A percentile compares a stretch with the other conserved stretches of the same genome.
Evolutionary conservation across 2,329 filamentous ascomycete genomes (phyloP).

Genomic region (Talaromyces pinophilus): DNA sequence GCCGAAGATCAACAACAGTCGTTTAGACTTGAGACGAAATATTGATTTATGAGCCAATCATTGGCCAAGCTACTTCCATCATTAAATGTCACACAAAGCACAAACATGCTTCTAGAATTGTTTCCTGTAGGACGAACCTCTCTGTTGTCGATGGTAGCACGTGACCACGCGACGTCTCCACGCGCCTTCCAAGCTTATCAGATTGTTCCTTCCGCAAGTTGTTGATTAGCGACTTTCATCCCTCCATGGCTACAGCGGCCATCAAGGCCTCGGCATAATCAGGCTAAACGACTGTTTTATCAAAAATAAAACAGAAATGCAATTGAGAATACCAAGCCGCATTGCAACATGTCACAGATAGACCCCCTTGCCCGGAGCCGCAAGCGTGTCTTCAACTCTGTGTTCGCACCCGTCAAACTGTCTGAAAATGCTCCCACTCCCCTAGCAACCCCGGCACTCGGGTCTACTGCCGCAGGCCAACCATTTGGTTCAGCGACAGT

Average conservation of each 20-base stretch:
- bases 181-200: conserved; percentile 3
- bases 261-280: not conserved
- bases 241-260: not conserved
- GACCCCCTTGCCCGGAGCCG: conserved; percentile 32
- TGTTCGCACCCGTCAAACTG: conserved; percentile 45
- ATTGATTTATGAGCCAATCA: conserved; percentile 5
- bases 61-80: not conserved
- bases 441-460: conserved; percentile 29
- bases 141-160: conserved; percentile 11
- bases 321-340: conserved; percentile 17
- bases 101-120: not conserved
- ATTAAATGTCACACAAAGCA: not conserved
- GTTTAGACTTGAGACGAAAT: not conserved
- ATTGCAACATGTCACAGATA: conserved; percentile 30
- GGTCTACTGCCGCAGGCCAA: conserved; percentile 26
- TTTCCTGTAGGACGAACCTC: not conserved
- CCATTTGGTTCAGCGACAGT: conserved; percentile 22
- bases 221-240: not conserved
- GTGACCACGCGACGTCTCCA: conserved; percentile 22
- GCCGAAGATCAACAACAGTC: conserved; percentile 1
- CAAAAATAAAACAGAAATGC: conserved; percentile 13
- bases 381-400: conserved; percentile 47
- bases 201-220: not conserved
- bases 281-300: too few species aligned
- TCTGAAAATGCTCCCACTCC: conserved; percentile 35